phyloP scores from a whole-genome alignment of 192 early-diverging fungal species.

The Lunasporangiospora selenospora region DNA sequence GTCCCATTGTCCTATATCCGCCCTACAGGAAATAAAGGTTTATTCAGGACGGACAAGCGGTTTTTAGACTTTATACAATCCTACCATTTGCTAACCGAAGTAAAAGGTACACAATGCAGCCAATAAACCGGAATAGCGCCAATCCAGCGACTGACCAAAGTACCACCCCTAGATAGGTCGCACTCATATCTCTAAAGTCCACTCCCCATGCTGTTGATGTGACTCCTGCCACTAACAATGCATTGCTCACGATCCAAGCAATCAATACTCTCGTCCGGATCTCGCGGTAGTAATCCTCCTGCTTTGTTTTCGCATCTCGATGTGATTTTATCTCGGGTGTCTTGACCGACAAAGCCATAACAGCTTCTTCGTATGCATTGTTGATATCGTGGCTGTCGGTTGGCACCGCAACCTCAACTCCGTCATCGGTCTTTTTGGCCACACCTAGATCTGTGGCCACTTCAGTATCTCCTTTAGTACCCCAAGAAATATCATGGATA shows the following conservation, averaged over 20 bases:
- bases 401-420: constrained; percentile 55
- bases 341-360: constrained; percentile 32
- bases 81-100: background rate
- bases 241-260: constrained; percentile 78
- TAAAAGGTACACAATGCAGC: background rate
- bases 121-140: background rate
- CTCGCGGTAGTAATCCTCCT: constrained; percentile 78
- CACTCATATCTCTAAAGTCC: background rate
- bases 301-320: constrained; percentile 51
- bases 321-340: constrained; percentile 31
- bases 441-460: constrained; percentile 54
- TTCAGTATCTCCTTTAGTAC: constrained; percentile 64
- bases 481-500: constrained; percentile 5
- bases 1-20: no score
- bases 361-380: constrained; percentile 53
- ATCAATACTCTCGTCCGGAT: constrained; percentile 78
- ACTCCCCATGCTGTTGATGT: constrained; percentile 44
- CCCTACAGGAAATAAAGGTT: no score
- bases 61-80: background rate
- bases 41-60: background rate
- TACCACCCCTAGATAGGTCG: background rate
- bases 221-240: constrained; percentile 64
- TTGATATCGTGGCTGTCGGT: constrained; percentile 56
- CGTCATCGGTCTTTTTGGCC: constrained; percentile 47
- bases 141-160: background rate